A percentile compares a stretch with the other conserved stretches of the same genome.
phyloP scores from a whole-genome alignment of 495 filamentous ascomycete species.

The Hyaloscypha bicolor region DNA sequence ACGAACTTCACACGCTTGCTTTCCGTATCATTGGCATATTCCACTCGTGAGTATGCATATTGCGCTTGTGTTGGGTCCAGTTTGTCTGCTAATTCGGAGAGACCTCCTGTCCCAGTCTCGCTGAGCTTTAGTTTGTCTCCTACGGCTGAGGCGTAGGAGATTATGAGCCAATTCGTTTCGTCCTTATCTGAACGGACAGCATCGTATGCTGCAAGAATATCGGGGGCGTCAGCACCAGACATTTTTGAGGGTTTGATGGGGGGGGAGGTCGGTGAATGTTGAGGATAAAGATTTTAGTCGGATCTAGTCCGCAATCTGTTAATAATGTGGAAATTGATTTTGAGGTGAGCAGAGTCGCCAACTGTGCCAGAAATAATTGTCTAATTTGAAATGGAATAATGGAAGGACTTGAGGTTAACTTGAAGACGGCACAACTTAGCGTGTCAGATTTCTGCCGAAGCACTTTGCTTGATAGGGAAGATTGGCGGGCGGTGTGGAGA shows the following conservation, averaged over 20 bases:
- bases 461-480: background rate
- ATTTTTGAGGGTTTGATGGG: conserved; percentile 15
- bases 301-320: conserved; percentile 6
- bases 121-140: conserved; percentile 50
- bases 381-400: background rate
- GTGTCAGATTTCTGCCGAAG: conserved; percentile 5
- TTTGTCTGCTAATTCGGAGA: conserved; percentile 47
- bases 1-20: conserved; percentile 60
- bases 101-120: conserved; percentile 51
- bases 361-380: background rate
- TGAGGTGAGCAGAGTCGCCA: background rate
- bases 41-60: conserved; percentile 60
- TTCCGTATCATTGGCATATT: conserved; percentile 63
- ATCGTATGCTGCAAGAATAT: conserved; percentile 34
- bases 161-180: conserved; percentile 57
- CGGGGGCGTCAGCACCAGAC: conserved; percentile 31
- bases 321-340: background rate
- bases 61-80: conserved; percentile 50
- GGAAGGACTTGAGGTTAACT: background rate
- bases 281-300: background rate
- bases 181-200: conserved; percentile 54
- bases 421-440: background rate
- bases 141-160: conserved; percentile 50
- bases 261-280: background rate
- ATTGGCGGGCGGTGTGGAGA: background rate